Evolutionary conservation across 2,329 filamentous ascomycete species (phyloP), one percentile per base, ranked within the genome.

Genomic region (Sporothrix pallida): DNA sequence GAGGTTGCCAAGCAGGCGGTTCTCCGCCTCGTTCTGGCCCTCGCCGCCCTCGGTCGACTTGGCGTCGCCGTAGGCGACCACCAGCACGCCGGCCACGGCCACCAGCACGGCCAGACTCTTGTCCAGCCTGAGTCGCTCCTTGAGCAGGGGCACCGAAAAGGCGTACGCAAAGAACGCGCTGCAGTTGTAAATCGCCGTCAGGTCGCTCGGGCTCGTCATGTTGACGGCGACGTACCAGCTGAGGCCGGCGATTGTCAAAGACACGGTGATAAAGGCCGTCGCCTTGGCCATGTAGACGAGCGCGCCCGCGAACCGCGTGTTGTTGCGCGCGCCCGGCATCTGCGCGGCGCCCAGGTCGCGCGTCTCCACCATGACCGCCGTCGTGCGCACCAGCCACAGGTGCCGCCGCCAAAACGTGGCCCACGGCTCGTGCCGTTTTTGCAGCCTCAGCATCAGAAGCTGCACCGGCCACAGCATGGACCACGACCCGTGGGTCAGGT

Each of bases 111-210:
- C 93, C 70, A 97, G 81, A 42, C 94, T 91, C 84, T 99, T 99
- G 83, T 93, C 93, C 52, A 91, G 83, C 26, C 93, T 90, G 13
- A 98, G 83, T 77, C 92, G 93, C 82, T 99, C 96, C 73, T 93
- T 90, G 2, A 99, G 86, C 20, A 99, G 83, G 0, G 95, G 94
- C 62, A 99, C 94, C 63, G 93, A 97, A 81, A 99, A 99, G 13
- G 93, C 95, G 80, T 99, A 99, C 68, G 96, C 96, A 81, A 99
- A 99, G 83, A 99, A 99, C 74, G 96, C 95, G 71, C 93, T 97
- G 86, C 96, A 99, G 84, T 99, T 99, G 87, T 99, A 99, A 78
- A 99, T 99, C 72, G 96, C 96, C 0, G 96, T 99, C 78, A 99
- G 84, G 82, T 99, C 96, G 77, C 92, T 94, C 2, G 96, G 92